Percentiles rank a stretch among this genome's conserved stretches.
phyloP scores from a whole-genome alignment of 1,284 basidiomycete species.

The Heliocybe sulcata region DNA sequence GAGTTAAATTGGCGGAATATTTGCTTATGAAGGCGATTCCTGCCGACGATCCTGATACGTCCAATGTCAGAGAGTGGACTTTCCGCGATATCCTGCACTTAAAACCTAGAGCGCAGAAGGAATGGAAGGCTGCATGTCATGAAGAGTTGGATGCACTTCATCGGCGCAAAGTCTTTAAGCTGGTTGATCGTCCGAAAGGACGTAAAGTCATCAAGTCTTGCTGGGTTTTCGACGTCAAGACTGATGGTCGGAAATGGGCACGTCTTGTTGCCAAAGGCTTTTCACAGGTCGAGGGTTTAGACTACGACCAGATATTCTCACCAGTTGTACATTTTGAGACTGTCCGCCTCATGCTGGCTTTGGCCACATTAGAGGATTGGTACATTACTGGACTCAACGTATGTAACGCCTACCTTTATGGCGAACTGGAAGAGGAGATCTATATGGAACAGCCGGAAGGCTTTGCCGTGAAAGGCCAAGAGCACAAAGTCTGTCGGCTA shows the following conservation, averaged over 20 bases:
- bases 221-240: not conserved
- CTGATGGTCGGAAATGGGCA: constrained; percentile 19
- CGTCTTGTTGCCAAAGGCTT: constrained; percentile 34
- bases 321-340: constrained; percentile 21
- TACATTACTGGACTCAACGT: constrained; percentile 16
- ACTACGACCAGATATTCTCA: constrained; percentile 28
- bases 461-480: constrained; percentile 4
- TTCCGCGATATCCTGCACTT: not conserved
- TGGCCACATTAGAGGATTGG: constrained; percentile 15
- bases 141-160: constrained; percentile 9
- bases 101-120: not conserved
- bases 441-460: constrained; percentile 18
- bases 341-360: constrained; percentile 19
- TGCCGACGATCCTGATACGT: not conserved
- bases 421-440: constrained; percentile 17
- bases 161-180: constrained; percentile 9
- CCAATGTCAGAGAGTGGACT: not conserved
- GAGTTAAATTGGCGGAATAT: too few relatives aligned
- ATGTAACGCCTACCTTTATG: constrained; percentile 16
- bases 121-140: constrained; percentile 10
- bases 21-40: too few relatives aligned
- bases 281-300: constrained; percentile 26
- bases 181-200: constrained; percentile 13
- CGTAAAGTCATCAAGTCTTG: not conserved
- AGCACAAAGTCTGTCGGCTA: constrained; percentile 9